Conservation (phyloP, 169 alveolate species). For the Fabrea salina region DNA sequence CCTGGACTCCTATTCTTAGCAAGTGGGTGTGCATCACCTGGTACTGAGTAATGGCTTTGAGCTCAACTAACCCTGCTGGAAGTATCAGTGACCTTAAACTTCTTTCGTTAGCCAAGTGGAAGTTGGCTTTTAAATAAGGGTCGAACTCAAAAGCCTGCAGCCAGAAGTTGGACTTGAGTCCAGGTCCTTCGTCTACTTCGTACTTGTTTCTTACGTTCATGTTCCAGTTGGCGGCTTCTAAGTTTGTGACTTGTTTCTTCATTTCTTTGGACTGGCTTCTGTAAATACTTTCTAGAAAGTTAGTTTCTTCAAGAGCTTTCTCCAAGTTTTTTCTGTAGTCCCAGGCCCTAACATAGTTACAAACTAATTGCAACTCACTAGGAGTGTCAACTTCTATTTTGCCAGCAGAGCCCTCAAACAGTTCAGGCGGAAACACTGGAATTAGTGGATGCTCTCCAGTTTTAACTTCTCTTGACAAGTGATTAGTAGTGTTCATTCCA, state of each 20-base stretch:
- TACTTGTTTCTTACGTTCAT: neutral
- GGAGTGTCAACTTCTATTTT: neutral
- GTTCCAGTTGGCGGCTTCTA: neutral
- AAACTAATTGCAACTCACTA: neutral
- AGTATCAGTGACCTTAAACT: conserved; percentile 58
- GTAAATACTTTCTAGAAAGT: neutral
- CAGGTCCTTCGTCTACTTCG: conserved; percentile 52
- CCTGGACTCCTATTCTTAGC: conserved; percentile 55
- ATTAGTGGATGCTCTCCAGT: neutral
- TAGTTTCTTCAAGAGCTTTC: neutral
- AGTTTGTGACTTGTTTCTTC: neutral
- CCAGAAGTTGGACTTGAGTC: conserved; percentile 23
- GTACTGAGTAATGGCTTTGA: conserved; percentile 65
- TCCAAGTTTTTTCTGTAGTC: neutral
- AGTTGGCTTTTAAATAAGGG: conserved; percentile 52
- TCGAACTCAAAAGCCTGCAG: conserved; percentile 64
- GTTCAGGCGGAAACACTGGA: neutral
- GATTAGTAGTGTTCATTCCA: neutral
- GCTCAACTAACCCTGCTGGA: conserved; percentile 73
- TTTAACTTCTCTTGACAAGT: neutral
- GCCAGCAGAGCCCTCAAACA: neutral
- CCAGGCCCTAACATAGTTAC: neutral
- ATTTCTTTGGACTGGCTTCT: neutral
- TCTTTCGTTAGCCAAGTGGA: conserved; percentile 55
- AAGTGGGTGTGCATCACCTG: conserved; percentile 67